phyloP scores from a whole-genome alignment of 225 moss, liverwort and hornwort species.

The Neckera pumila region DNA sequence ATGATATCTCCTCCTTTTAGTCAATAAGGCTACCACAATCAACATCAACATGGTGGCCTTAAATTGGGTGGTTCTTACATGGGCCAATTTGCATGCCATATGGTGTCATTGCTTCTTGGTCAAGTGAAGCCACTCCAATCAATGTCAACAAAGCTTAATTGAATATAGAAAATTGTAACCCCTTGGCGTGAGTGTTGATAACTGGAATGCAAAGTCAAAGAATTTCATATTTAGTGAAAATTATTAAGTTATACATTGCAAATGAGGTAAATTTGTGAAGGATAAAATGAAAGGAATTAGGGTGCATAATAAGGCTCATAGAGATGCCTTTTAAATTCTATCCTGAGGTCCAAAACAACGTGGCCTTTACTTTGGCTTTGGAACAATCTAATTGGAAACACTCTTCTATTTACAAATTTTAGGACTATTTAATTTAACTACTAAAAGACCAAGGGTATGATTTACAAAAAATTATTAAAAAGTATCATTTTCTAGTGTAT shows the following conservation, averaged over 20 bases:
- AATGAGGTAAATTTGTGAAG: rapidly evolving
- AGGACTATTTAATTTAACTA: background rate
- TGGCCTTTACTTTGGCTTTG: background rate
- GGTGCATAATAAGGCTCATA: background rate
- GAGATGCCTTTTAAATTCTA: background rate
- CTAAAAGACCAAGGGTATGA: background rate
- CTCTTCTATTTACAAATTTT: background rate
- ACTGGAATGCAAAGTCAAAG: background rate
- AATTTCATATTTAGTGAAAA: background rate
- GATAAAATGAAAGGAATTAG: background rate
- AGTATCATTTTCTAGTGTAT: background rate
- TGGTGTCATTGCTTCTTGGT: rapidly evolving
- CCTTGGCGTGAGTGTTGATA: rapidly evolving
- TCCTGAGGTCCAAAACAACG: rapidly evolving
- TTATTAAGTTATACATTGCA: background rate
- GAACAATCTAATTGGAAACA: rapidly evolving
- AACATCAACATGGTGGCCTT: rapidly evolving
- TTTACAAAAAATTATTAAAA: background rate
- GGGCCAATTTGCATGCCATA: rapidly evolving
- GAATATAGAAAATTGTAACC: background rate
- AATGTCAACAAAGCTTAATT: rapidly evolving
- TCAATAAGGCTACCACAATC: background rate
- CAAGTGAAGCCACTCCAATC: rapidly evolving
- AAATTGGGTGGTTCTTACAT: rapidly evolving
- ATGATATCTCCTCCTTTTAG: rapidly evolving